Evolutionary conservation across 805 yeast genomes (phyloP).

Genomic region (Cyberlindnera japonica): DNA sequence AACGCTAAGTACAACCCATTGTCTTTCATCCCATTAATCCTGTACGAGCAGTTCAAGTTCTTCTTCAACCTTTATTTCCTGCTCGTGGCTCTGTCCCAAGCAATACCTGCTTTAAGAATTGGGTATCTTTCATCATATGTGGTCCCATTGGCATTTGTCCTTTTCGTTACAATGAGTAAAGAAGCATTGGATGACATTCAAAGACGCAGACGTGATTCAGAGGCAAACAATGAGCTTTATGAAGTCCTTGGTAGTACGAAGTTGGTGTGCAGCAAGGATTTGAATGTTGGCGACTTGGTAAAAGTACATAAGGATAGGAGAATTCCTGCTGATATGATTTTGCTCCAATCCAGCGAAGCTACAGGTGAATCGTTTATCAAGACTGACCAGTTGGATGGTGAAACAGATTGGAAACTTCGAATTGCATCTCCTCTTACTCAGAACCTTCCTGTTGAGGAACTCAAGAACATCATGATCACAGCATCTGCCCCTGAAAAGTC

Average conservation of each 20-base stretch:
- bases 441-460: constrained; percentile 43
- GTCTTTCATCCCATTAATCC: constrained; percentile 81
- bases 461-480: constrained; percentile 53
- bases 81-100: constrained; percentile 90
- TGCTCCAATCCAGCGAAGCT: constrained; percentile 76
- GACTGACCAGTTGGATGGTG: constrained; percentile 98
- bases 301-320: constrained; percentile 75
- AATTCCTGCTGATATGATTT: constrained; percentile 89
- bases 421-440: constrained; percentile 77
- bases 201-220: constrained; percentile 84
- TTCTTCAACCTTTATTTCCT: constrained; percentile 91
- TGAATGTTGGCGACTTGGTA: constrained; percentile 85
- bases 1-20: constrained; percentile 92
- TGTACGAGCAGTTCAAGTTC: constrained; percentile 95
- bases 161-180: constrained; percentile 88
- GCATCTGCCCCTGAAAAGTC: constrained; percentile 82
- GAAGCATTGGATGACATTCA: constrained; percentile 94
- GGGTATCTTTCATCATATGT: constrained; percentile 92
- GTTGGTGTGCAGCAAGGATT: constrained; percentile 51
- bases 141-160: constrained; percentile 91
- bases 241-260: constrained; percentile 55
- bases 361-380: constrained; percentile 89
- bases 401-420: constrained; percentile 97
- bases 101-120: constrained; percentile 81
- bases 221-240: constrained; percentile 79